phyloP scores from a whole-genome alignment of 257 asterid genomes.

The Solanum etuberosum region DNA sequence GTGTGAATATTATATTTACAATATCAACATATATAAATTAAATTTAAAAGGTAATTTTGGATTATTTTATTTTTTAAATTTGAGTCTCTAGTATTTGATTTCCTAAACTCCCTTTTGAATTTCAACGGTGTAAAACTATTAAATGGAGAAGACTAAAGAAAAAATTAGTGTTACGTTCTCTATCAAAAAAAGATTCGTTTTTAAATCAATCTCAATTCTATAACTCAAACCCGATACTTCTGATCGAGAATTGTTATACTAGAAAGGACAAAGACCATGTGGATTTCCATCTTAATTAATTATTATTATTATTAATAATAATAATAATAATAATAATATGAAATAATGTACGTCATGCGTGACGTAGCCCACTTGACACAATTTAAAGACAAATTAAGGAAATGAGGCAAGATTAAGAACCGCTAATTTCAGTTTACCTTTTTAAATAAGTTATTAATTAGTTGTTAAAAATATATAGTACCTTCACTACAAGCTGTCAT shows the following conservation, averaged over 20 bases:
- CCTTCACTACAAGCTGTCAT: background rate
- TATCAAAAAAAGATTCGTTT: no score
- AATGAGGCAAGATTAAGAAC: background rate
- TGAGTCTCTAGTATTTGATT: no score
- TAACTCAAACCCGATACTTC: background rate
- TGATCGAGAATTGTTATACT: background rate
- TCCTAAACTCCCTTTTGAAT: no score
- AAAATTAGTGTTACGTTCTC: background rate
- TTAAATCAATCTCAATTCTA: no score
- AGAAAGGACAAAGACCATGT: background rate
- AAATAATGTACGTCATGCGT: background rate
- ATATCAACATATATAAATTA: no score
- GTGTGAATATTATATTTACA: no score
- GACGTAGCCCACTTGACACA: background rate
- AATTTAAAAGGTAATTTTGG: background rate
- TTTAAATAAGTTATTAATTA: background rate
- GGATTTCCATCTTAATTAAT: background rate
- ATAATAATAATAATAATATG: background rate
- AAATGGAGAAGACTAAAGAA: no score
- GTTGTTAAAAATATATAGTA: background rate
- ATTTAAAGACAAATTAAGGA: background rate
- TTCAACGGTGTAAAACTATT: no score
- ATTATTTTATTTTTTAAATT: no score
- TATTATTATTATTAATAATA: no score
- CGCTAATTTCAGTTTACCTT: background rate